A percentile compares a stretch with the other conserved stretches of the same genome.
Conservation (phyloP, 495 filamentous ascomycete species). For the Xylaria longipes region DNA sequence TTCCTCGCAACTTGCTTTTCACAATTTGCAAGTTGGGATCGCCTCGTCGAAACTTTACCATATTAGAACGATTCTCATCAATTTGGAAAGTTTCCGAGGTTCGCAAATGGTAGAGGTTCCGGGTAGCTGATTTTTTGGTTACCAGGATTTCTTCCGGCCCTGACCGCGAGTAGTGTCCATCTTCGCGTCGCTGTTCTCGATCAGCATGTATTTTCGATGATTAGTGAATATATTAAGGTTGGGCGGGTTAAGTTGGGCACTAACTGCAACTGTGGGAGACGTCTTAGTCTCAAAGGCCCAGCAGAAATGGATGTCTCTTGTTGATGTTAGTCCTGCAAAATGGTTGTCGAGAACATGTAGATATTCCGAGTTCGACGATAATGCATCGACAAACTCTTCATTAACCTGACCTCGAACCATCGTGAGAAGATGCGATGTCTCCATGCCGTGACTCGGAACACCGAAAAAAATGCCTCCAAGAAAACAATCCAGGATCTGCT, state of each 20-base stretch:
- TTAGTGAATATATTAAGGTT: not conserved
- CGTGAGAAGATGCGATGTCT: constrained; percentile 20
- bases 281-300: constrained; percentile 30
- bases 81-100: constrained; percentile 18
- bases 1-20: not conserved
- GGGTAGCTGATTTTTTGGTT: constrained; percentile 22
- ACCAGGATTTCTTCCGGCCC: constrained; percentile 22
- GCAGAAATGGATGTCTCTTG: not conserved
- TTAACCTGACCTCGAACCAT: constrained; percentile 33
- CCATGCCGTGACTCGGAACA: constrained; percentile 34
- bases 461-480: constrained; percentile 33
- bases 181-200: not conserved
- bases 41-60: constrained; percentile 28
- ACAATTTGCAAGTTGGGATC: constrained; percentile 3
- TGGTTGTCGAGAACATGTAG: constrained; percentile 15
- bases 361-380: constrained; percentile 21
- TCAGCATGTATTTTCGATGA: too few relatives aligned
- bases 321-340: constrained; percentile 16
- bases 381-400: constrained; percentile 23
- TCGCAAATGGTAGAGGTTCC: not conserved
- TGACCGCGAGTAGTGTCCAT: constrained; percentile 6
- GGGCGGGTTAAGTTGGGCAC: not conserved
- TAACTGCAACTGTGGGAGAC: constrained; percentile 24
- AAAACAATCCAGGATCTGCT: not conserved
- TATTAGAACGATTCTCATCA: constrained; percentile 27